phyloP scores from a whole-genome alignment of 495 filamentous ascomycete genomes.

The Terfezia boudieri region DNA sequence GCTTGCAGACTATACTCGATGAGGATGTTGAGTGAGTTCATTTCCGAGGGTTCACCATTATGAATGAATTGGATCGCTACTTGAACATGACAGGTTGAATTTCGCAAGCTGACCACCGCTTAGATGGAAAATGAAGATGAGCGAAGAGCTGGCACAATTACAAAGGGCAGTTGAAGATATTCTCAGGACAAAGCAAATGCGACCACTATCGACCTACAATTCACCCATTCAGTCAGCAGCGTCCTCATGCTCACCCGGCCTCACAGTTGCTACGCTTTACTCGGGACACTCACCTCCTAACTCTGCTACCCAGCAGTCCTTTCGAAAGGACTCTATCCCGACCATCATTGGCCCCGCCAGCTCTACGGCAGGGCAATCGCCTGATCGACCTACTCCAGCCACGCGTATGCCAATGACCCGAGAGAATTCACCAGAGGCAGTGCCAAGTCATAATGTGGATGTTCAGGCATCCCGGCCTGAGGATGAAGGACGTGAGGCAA shows the following conservation, averaged over 20 bases:
- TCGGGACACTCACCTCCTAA: not conserved
- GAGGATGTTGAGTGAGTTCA: constrained; percentile 21
- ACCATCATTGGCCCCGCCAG: not conserved
- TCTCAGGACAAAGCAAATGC: constrained; percentile 10
- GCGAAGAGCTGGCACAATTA: constrained; percentile 15
- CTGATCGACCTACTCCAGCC: not conserved
- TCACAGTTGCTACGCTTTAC: not conserved
- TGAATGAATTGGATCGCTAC: not conserved
- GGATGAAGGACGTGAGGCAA: not conserved
- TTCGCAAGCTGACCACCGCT: not conserved
- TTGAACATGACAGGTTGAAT: too few relatives aligned
- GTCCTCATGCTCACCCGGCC: not conserved
- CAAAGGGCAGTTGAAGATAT: constrained; percentile 16
- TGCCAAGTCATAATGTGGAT: not conserved
- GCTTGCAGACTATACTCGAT: constrained; percentile 21
- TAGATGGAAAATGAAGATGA: constrained; percentile 18
- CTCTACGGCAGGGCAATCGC: not conserved
- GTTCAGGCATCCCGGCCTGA: not conserved
- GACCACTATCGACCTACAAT: constrained; percentile 9
- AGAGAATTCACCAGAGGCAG: not conserved
- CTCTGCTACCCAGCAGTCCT: not conserved
- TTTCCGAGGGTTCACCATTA: not conserved
- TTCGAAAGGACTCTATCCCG: not conserved
- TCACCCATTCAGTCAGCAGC: not conserved
- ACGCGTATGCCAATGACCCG: not conserved